Base-by-base conservation (phyloP, 495 filamentous ascomycete genomes). In the Chaetomium fimeti region DNA sequence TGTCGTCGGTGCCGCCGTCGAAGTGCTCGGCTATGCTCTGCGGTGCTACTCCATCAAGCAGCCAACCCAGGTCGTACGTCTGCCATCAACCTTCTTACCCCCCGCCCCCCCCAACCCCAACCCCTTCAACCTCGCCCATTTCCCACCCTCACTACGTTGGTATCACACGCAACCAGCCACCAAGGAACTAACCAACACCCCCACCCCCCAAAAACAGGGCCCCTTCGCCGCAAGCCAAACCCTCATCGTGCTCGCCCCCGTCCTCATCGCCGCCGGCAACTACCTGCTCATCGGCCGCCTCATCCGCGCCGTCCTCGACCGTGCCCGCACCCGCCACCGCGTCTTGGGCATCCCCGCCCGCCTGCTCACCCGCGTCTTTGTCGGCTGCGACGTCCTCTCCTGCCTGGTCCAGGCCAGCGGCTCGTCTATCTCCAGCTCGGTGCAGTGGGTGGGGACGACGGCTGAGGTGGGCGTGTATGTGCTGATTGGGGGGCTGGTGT, bases 141-240 rank as follows among this genome's bases (percentile, higher is more conserved):
- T 42, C 5, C 20, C 32, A 42, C 7, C 20, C 22, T 36, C 32
- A 9, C n/a, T n/a, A n/a, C n/a, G n/a, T n/a, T n/a, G 32, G 32
- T 15, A n/a, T 12, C 6, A 16, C 15, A 36, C 27, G 25, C 15
- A 6, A 32, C 16, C 20, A 55, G 12, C 11, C 6, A 57, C 8
- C 1, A 25, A 6, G 13, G 1, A 1, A 36, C 32, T 11, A 11
- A 36, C 32, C 8, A 36, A 36, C 32, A 5, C 32, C 32, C 32
- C 8, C 8, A 6, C 32, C 1, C 32, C 51, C 5, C 40, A n/a
- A n/a, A n/a, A n/a, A 18, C 40, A 85, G 71, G 82, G 79, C 68
- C 82, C 83, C 73, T 83, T 81, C 74, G 81, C 84, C 48, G 75
- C 83, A n/a, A 77, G 79, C 11, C 80, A 83, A 18, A 80, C 82